A percentile compares a stretch with the other conserved stretches of the same genome.
These are phyloP conservation scores for Imleria badia DNA, from an alignment of 768 basidiomycete species.

Conservation along the genomic window DNA sequence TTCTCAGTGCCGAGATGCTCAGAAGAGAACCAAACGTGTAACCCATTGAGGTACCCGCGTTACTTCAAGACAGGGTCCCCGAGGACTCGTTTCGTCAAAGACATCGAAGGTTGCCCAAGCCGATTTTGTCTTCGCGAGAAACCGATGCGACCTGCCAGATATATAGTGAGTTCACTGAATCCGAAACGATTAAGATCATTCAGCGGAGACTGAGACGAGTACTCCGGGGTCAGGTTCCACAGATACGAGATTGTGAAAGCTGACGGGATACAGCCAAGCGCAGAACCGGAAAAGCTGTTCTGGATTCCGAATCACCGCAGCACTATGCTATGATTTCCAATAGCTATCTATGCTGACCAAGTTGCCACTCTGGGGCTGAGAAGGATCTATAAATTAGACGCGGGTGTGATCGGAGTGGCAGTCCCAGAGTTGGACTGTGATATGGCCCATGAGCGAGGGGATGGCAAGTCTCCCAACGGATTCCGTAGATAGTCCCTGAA, in stretches of 20 bases:
- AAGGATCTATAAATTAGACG: conserved; percentile 1
- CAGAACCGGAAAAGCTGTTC: not conserved
- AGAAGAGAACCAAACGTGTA: not conserved
- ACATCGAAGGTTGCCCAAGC: not conserved
- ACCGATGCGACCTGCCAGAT: not conserved
- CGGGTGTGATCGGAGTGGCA: conserved; percentile 39
- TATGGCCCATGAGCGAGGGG: conserved; percentile 36
- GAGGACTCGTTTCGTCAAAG: not conserved
- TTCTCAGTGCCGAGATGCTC: not conserved
- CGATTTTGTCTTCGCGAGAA: not conserved
- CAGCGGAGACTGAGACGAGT: not conserved
- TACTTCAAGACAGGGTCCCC: not conserved
- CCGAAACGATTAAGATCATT: not conserved
- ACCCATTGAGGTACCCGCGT: not conserved
- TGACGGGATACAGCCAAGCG: not conserved
- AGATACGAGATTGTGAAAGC: not conserved
- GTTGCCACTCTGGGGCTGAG: not conserved
- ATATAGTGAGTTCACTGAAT: not conserved
- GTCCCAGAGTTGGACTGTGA: conserved; percentile 48
- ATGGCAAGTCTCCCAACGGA: conserved; percentile 46
- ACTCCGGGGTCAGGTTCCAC: not conserved
- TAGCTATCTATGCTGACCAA: conserved; percentile 5
- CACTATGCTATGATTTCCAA: not conserved
- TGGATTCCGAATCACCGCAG: not conserved
- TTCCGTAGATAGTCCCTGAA: conserved; percentile 62